Conservation (phyloP, 1,139 yeast genomes). For the Hyphopichia wangnamkhiaoensis region DNA sequence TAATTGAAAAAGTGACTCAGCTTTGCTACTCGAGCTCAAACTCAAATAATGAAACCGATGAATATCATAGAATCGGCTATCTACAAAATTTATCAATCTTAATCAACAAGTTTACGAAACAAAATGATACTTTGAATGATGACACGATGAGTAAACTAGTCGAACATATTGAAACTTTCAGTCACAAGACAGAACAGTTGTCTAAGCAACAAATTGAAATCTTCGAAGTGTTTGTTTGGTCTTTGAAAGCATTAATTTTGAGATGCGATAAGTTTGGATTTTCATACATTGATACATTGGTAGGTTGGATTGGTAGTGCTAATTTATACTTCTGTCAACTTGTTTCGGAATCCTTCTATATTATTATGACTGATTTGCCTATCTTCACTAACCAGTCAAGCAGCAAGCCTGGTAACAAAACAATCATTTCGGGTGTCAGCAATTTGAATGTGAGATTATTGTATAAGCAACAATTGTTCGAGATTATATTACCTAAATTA, state of each 20-base stretch:
- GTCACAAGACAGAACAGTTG: slow-evolving; percentile 4
- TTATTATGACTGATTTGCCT: slow-evolving; percentile 65
- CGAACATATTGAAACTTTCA: slow-evolving; percentile 6
- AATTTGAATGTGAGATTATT: slow-evolving; percentile 63
- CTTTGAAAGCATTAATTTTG: slow-evolving; percentile 67
- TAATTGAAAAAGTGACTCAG: slow-evolving; percentile 18
- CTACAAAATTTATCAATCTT: slow-evolving; percentile 59
- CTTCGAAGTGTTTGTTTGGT: slow-evolving; percentile 67
- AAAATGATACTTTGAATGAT: slow-evolving; percentile 9
- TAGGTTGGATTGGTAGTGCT: slow-evolving; percentile 46
- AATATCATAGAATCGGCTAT: slow-evolving; percentile 52
- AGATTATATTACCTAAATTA: slow-evolving; percentile 51
- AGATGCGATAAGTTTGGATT: slow-evolving; percentile 53
- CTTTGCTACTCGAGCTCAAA: slow-evolving; percentile 14
- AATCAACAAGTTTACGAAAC: slow-evolving; percentile 46
- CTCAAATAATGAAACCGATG: slow-evolving; percentile 10
- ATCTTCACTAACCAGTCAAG: slow-evolving; percentile 45
- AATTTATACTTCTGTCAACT: slow-evolving; percentile 21
- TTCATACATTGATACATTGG: slow-evolving; percentile 36
- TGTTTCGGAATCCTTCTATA: slow-evolving; percentile 59
- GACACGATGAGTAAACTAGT: slow-evolving; percentile 4
- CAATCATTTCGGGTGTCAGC: slow-evolving; percentile 49
- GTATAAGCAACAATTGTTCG: slow-evolving; percentile 79
- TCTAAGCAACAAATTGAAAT: slow-evolving; percentile 13
- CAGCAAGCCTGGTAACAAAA: slow-evolving; percentile 19